Base-by-base conservation (phyloP, 192 early-diverging fungal genomes). In the Neocallimastix lanati region DNA sequence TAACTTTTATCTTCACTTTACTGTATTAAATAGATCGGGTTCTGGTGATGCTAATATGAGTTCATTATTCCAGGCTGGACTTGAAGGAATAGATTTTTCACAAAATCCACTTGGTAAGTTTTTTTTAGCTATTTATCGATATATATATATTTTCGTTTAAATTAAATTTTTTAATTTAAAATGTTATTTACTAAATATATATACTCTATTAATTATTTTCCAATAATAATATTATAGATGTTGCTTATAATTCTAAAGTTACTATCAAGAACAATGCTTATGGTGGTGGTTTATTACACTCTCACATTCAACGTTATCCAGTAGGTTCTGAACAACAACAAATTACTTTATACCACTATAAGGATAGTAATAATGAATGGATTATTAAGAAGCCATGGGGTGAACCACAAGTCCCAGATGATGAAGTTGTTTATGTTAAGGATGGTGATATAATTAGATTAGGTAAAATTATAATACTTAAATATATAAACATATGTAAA, bases 241-340 rank as follows among this genome's bases (percentile, higher is more conserved):
- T 99, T 13, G 95, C 92, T 0, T 99, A 90, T 84, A 95, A 96
- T n/a, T 96, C 96, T 28, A 91, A 84, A 79, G 86, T 99, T 27
- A 92, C 94, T 21, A 37, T 99, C 25, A 96, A 94, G 81, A 96
- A 92, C 77, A 91, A 88, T 77, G 88, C 89, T 9, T 91, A 90
- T 79, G 95, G 94, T 15, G 94, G 93, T 27, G 98, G 95, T 25
- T 83, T 98, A 76, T 88, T 99, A n/a, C n/a, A n/a, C n/a, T n/a
- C n/a, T n/a, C n/a, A n/a, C n/a, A n/a, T n/a, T n/a, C n/a, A n/a
- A n/a, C 84, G 84, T 21, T 99, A 92, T 79, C 95, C 95, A 0
- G 86, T 85, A 28, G 93, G 94, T n/a, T 96, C 95, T 14, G 91
- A 92, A 85, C 98, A 99, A 85, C 98, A 99, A 84, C 98, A 99